A percentile compares a stretch with the other conserved stretches of the same genome.
Evolutionary conservation across 306 rosid genomes (phyloP).

Genomic region (Medicago arabica): DNA sequence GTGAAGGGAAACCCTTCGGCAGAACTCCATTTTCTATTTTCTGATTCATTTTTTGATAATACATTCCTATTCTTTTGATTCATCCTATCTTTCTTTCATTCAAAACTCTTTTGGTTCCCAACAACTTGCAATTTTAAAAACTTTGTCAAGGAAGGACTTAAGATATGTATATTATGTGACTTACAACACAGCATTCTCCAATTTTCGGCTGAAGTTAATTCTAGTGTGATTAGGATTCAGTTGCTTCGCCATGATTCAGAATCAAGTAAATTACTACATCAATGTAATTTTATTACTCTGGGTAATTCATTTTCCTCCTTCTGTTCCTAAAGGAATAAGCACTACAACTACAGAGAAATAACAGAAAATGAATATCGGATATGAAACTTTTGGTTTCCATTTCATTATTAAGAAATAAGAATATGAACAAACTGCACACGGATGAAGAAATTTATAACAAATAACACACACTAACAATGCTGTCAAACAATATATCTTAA

Average conservation of each 20-base stretch:
- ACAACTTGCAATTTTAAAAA: background rate
- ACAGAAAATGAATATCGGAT: background rate
- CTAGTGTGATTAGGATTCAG: background rate
- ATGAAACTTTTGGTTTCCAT: background rate
- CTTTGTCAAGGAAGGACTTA: background rate
- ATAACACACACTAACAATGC: background rate
- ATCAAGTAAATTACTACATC: background rate
- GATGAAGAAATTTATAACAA: background rate
- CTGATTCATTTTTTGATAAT: background rate
- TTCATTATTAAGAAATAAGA: no score
- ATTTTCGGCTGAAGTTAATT: background rate
- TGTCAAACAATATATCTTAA: conserved; percentile 15
- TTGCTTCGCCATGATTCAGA: background rate
- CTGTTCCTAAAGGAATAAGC: background rate
- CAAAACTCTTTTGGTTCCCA: background rate
- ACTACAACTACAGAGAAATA: background rate
- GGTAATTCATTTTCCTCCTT: background rate
- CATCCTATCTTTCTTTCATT: background rate
- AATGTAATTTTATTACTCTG: background rate
- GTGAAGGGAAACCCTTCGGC: background rate
- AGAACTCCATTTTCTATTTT: background rate
- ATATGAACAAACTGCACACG: background rate
- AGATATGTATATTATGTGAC: background rate
- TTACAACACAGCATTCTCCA: background rate
- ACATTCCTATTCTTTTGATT: background rate